phyloP scores from a whole-genome alignment of 352 stramenopile species.

The Globisporangium sylvaticum region DNA sequence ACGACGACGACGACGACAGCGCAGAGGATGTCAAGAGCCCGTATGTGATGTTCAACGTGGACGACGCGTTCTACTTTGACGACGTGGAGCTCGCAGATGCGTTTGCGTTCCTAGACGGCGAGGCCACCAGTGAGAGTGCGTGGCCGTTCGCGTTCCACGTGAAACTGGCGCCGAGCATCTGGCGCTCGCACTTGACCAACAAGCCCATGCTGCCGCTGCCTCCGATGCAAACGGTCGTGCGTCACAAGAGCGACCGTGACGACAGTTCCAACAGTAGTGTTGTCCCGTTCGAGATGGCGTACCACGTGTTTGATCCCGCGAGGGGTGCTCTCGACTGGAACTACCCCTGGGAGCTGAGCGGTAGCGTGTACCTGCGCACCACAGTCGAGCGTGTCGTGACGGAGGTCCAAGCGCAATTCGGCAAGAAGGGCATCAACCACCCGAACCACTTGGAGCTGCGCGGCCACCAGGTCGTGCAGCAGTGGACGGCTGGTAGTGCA shows the following conservation, averaged over 20 bases:
- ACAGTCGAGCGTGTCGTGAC: conserved; percentile 31
- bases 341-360: conserved; percentile 86
- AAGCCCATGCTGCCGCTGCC: conserved; percentile 45
- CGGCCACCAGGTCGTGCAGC: conserved; percentile 42
- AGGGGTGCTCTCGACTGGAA: conserved; percentile 63
- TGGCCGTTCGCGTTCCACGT: conserved; percentile 66
- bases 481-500: conserved; percentile 5
- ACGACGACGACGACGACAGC: neutral
- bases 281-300: conserved; percentile 11
- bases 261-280: neutral
- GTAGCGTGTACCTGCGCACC: conserved; percentile 57
- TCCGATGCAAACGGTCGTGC: conserved; percentile 19
- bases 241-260: neutral
- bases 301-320: conserved; percentile 44
- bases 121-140: neutral
- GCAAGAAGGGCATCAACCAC: conserved; percentile 34
- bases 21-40: neutral
- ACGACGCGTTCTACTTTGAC: conserved; percentile 62
- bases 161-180: conserved; percentile 75
- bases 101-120: conserved; percentile 16
- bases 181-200: conserved; percentile 62
- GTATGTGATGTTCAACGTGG: conserved; percentile 48
- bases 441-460: conserved; percentile 65
- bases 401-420: conserved; percentile 25
- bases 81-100: conserved; percentile 37